Base-by-base conservation (phyloP, 176 grass and related monocot genomes). In the Calamus simplicifolius region DNA sequence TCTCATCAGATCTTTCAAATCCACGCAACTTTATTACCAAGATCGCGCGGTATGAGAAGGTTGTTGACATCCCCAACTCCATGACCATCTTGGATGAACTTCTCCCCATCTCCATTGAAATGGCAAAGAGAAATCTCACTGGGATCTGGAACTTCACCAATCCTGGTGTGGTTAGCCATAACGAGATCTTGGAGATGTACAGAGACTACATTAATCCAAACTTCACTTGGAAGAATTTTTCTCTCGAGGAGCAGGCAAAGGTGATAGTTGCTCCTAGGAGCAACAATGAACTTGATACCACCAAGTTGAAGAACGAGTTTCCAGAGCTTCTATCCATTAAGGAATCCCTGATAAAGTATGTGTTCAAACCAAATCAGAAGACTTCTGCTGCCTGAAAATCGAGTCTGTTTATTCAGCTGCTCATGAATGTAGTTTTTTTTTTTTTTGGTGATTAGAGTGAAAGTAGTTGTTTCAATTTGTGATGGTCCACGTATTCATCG, bases 71-170 rank as follows among this genome's bases (percentile, higher is more conserved):
- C 18, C 85, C 89, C 3, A 95, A 95, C 29, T 95, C 89, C 29
- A 95, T 88, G 89, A 85, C 85, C 54, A 82, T 88, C 68, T 56
- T 95, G 71, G 81, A 95, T 62, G 89, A 95, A 50, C 89, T 93
- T 58, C 77, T 93, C 16, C 88, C 88, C 48, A 84, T 93, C 48
- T 87, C 88, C n/a, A 87, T 93, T 0, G 88, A 93, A 73, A 93
- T 93, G 88, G 84, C 88, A 0, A 87, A 84, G 80, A 66, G 77
- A 61, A 88, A 95, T 54, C 81, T 95, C 50, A 95, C 89, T 18
- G 89, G 89, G 27, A 95, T 88, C 43, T 95, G 89, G 89, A 95
- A 95, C 25, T 95, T 95, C 78, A 85, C 89, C 16, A 95, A 88
- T 48, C 89, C 89, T 49, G 84, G 89, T n/a, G 89, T 71, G 31